Percentiles rank a stretch among this genome's conserved stretches.
Evolutionary conservation across 202 grass and related monocot species (phyloP).

Genomic region (Schoenoplectus triqueter): DNA sequence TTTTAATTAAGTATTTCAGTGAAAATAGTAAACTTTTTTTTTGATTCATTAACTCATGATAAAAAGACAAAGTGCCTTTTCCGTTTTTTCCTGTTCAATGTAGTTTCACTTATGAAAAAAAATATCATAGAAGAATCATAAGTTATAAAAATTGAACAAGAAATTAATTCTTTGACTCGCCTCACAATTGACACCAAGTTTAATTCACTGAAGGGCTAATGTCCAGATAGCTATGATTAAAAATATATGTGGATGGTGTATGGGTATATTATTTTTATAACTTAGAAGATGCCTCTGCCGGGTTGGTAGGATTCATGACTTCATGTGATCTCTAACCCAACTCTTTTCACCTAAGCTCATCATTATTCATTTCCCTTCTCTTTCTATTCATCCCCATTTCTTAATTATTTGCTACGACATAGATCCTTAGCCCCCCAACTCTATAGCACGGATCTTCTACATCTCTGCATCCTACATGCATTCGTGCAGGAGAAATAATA

Average conservation of each 20-base stretch:
- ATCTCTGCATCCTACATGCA: neutral
- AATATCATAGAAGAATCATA: too few relatives aligned
- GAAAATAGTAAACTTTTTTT: too few relatives aligned
- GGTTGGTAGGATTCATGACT: conserved; percentile 71
- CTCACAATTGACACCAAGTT: too few relatives aligned
- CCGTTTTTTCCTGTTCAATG: too few relatives aligned
- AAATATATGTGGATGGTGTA: neutral
- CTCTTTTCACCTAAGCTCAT: conserved; percentile 25
- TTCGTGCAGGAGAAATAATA: neutral
- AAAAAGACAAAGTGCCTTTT: too few relatives aligned
- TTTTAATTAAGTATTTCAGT: too few relatives aligned
- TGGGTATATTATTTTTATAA: conserved; percentile 3
- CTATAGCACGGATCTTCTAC: neutral
- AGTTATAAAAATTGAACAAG: too few relatives aligned
- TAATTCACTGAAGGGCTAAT: too few relatives aligned
- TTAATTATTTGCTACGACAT: conserved; percentile 23
- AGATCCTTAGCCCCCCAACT: neutral
- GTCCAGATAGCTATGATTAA: neutral
- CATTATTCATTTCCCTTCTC: conserved; percentile 22
- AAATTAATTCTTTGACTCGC: too few relatives aligned
- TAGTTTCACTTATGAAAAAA: too few relatives aligned
- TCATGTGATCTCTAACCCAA: conserved; percentile 38
- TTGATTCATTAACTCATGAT: too few relatives aligned
- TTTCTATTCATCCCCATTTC: conserved; percentile 18
- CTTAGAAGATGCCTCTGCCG: conserved; percentile 58